Evolutionary conservation across 2,329 filamentous ascomycete species (phyloP).

Genomic region (Neopestalotiopsis sp.): DNA sequence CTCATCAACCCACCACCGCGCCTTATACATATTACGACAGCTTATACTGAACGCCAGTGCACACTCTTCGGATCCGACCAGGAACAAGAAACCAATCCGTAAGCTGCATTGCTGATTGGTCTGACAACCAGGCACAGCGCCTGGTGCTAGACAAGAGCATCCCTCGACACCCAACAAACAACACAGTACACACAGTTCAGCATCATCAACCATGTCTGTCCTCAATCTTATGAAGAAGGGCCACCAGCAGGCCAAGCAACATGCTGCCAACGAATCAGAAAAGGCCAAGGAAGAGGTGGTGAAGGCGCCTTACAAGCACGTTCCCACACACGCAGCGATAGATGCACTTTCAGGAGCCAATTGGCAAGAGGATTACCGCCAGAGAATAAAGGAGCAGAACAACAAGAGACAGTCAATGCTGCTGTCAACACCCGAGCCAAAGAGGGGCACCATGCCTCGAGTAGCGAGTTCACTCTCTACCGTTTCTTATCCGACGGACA

Average conservation of each 20-base stretch:
- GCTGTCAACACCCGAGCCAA: slow-evolving; percentile 40
- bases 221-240: slow-evolving; percentile 58
- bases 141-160: not conserved
- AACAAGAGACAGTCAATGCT: slow-evolving; percentile 54
- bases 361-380: slow-evolving; percentile 53
- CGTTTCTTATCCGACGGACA: slow-evolving; percentile 50
- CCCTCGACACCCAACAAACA: not conserved
- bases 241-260: slow-evolving; percentile 60
- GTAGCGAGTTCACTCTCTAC: slow-evolving; percentile 52
- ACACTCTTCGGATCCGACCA: not conserved
- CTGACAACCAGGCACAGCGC: not conserved
- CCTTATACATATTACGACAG: not conserved
- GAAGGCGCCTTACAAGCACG: slow-evolving; percentile 59
- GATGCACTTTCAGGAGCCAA: slow-evolving; percentile 61
- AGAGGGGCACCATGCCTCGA: slow-evolving; percentile 42
- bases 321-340: slow-evolving; percentile 65
- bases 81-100: not conserved
- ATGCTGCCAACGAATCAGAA: slow-evolving; percentile 52
- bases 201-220: slow-evolving; percentile 54
- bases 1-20: not conserved
- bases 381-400: slow-evolving; percentile 56
- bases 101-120: not conserved
- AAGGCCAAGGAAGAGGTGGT: slow-evolving; percentile 48
- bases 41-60: not conserved
- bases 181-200: not conserved